Evolutionary conservation across 306 rosid species (phyloP).

Genomic region (Leucaena leucocephala): DNA sequence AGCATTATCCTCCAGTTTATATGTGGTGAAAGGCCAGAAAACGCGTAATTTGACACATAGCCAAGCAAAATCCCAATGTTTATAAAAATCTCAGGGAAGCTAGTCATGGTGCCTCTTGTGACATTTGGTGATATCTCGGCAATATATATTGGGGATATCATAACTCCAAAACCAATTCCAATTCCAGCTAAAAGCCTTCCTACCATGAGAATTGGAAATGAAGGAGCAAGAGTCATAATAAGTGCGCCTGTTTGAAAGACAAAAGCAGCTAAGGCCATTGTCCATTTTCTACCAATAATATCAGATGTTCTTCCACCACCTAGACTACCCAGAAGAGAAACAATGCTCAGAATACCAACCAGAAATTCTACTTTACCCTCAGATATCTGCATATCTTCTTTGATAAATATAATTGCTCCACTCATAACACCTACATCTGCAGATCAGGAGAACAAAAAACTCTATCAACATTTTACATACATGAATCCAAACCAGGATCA

Average conservation of each 20-base stretch:
- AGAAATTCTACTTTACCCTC: constrained; percentile 81
- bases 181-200: constrained; percentile 86
- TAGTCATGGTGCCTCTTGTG: constrained; percentile 77
- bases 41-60: constrained; percentile 80
- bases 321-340: constrained; percentile 87
- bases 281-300: constrained; percentile 88
- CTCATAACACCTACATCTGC: constrained; percentile 99
- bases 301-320: constrained; percentile 93
- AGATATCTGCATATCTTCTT: constrained; percentile 79
- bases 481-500: constrained; percentile 2
- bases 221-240: constrained; percentile 78
- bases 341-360: constrained; percentile 81
- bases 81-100: constrained; percentile 88
- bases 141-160: constrained; percentile 87
- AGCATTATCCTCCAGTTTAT: constrained; percentile 94
- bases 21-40: constrained; percentile 75
- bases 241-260: constrained; percentile 79
- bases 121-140: constrained; percentile 88
- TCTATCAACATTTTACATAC: not conserved
- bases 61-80: constrained; percentile 87
- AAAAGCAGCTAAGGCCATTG: constrained; percentile 87
- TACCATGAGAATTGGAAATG: constrained; percentile 63
- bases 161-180: constrained; percentile 92
- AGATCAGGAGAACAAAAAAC: constrained; percentile 14
- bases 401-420: constrained; percentile 90